Evolutionary conservation across 805 yeast species (phyloP).

Genomic region (Tetrapisispora phaffii): DNA sequence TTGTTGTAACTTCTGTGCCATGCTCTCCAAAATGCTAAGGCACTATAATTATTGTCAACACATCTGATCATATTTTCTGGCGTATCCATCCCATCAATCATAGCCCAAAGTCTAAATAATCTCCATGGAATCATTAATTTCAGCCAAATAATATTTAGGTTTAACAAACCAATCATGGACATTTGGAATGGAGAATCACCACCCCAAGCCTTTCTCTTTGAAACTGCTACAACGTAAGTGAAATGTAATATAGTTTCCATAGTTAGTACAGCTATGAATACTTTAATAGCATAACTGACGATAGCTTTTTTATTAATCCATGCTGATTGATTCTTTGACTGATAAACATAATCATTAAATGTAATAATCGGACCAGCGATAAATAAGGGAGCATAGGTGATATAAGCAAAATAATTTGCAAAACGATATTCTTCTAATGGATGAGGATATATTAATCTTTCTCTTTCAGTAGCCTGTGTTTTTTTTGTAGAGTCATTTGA

Average conservation of each 20-base stretch:
- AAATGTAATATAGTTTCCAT: constrained; percentile 87
- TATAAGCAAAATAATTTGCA: constrained; percentile 63
- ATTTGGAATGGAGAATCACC: constrained; percentile 86
- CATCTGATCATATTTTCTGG: constrained; percentile 98
- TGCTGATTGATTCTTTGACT: constrained; percentile 47
- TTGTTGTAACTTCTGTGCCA: constrained; percentile 94
- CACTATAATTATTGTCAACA: constrained; percentile 87
- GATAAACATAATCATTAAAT: constrained; percentile 82
- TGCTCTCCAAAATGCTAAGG: constrained; percentile 95
- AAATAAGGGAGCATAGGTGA: constrained; percentile 78
- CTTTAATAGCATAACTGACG: constrained; percentile 52
- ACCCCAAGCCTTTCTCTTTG: constrained; percentile 82
- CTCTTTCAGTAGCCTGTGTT: constrained; percentile 39
- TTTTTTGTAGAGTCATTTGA: constrained; percentile 7
- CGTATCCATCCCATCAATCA: constrained; percentile 87
- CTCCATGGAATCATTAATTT: constrained; percentile 94
- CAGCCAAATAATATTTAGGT: constrained; percentile 85
- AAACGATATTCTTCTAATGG: constrained; percentile 50
- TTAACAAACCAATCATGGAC: constrained; percentile 88
- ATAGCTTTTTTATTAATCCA: constrained; percentile 50
- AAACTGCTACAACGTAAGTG: constrained; percentile 88
- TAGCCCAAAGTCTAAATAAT: constrained; percentile 83
- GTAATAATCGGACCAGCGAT: constrained; percentile 94
- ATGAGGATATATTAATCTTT: constrained; percentile 55
- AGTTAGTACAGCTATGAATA: constrained; percentile 61